Evolutionary conservation across 2,329 filamentous ascomycete species (phyloP).

Genomic region (Aspergillus brasiliensis): DNA sequence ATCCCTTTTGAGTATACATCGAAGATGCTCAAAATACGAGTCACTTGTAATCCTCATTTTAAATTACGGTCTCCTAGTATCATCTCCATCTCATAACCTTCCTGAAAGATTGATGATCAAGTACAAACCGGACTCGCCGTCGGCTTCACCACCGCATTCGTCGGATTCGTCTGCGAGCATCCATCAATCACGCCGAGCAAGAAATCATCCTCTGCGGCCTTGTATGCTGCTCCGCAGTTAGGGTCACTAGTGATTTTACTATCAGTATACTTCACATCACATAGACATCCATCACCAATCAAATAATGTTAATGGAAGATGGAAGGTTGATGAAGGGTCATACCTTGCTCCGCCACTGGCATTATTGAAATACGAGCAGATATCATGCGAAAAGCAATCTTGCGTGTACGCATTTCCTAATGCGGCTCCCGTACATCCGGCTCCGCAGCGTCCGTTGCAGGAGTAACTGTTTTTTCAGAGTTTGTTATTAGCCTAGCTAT

Average conservation of each 20-base stretch:
- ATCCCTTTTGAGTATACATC: not conserved
- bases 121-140: constrained; percentile 2
- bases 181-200: constrained; percentile 7
- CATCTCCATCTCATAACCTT: not conserved
- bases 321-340: too few relatives aligned
- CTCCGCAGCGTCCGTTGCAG: constrained; percentile 23
- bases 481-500: not conserved
- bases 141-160: constrained; percentile 2
- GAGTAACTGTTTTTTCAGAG: constrained; percentile 13
- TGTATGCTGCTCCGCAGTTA: constrained; percentile 16
- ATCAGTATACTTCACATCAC: too few relatives aligned
- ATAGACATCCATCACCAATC: not conserved
- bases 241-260: constrained; percentile 16
- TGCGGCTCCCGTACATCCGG: constrained; percentile 16
- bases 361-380: constrained; percentile 22
- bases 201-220: constrained; percentile 15
- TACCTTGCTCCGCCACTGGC: constrained; percentile 19
- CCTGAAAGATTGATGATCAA: not conserved
- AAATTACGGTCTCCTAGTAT: too few relatives aligned
- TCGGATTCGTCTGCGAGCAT: constrained; percentile 15
- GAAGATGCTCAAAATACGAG: not conserved
- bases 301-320: not conserved
- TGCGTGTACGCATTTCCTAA: constrained; percentile 22
- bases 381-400: constrained; percentile 25
- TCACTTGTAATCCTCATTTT: too few relatives aligned